Percentiles rank a stretch among this genome's conserved stretches.
Conservation (phyloP, 345 rosid genomes). For the Camelina hispida region DNA sequence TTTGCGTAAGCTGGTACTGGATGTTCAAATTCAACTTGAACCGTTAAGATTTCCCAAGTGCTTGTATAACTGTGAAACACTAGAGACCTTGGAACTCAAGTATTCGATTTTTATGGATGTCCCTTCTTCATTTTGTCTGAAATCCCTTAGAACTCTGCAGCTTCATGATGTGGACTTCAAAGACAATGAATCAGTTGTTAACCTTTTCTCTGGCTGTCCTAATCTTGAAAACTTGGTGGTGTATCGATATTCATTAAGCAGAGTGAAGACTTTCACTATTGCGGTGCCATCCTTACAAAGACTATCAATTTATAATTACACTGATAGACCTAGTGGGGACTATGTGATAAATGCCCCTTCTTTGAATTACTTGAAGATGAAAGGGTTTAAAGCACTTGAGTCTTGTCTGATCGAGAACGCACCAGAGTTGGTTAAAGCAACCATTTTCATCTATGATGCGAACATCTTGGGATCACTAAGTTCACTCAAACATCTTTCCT, state of each 20-base stretch:
- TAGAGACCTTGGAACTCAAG: constrained; percentile 5
- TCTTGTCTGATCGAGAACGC: constrained; percentile 18
- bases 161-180: background rate
- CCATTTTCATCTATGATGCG: background rate
- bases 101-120: background rate
- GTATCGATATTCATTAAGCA: too few relatives aligned
- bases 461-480: background rate
- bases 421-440: background rate
- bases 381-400: background rate
- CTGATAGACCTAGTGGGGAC: background rate
- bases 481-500: constrained; percentile 27
- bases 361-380: constrained; percentile 7
- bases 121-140: background rate
- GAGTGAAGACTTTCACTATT: background rate
- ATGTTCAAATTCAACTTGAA: too few relatives aligned
- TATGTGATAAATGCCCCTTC: constrained; percentile 20
- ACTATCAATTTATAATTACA: background rate
- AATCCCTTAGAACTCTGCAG: constrained; percentile 6
- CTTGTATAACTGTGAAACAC: background rate
- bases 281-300: constrained; percentile 16
- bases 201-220: constrained; percentile 24
- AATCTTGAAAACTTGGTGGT: constrained; percentile 16
- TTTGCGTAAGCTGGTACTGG: too few relatives aligned
- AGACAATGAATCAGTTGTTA: background rate
- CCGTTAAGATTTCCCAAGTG: too few relatives aligned